Evolutionary conservation across 345 rosid species (phyloP), one percentile per base, ranked within the genome.

Genomic region (Leavenworthia alabamica): DNA sequence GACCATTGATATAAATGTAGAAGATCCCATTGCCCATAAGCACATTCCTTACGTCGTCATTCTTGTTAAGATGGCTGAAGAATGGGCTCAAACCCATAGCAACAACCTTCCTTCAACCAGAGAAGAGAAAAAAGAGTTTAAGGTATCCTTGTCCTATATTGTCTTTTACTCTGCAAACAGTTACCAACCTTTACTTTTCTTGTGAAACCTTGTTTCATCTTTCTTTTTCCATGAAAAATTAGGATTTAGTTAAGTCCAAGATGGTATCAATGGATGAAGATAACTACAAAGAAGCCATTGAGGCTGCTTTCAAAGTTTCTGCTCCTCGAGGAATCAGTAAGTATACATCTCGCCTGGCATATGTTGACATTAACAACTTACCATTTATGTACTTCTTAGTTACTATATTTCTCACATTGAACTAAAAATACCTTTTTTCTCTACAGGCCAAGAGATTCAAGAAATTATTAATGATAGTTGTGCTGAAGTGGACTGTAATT

Each of bases 261-360:
- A 85, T 80, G 96, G 48, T 74, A 67, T 68, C 91, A 13, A 13
- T 68, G 22, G 97, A 93, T 44, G 99, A 93, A 74, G 97, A 93
- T 63, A 93, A 93, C 77, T 89, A 85, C 74, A 80, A 75, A 80
- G 97, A 89, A 86, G 97, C 99, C 44, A 71, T 72, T 12, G 94
- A 82, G 44, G 84, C 94, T 51, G 77, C 96, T 63, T 86, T 89
- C 62, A 89, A 93, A 79, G 89, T 93, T 56, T 89, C 80, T 81
- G 83, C 90, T 64, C 80, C 94, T 68, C 78, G 52, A 67, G 99
- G 97, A 81, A 81, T 89, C 44, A 82, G 99, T 93, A 73, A 86
- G 93, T 80, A 64, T 42, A 46, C 46, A 35, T 62, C 29, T 53
- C 26, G 17, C 40, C 46, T 37, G 51, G 35, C 64, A 43, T 49